Percentiles rank a stretch among this genome's conserved stretches.
phyloP scores from a whole-genome alignment of 495 filamentous ascomycete species.

The Pseudevernia furfuracea region DNA sequence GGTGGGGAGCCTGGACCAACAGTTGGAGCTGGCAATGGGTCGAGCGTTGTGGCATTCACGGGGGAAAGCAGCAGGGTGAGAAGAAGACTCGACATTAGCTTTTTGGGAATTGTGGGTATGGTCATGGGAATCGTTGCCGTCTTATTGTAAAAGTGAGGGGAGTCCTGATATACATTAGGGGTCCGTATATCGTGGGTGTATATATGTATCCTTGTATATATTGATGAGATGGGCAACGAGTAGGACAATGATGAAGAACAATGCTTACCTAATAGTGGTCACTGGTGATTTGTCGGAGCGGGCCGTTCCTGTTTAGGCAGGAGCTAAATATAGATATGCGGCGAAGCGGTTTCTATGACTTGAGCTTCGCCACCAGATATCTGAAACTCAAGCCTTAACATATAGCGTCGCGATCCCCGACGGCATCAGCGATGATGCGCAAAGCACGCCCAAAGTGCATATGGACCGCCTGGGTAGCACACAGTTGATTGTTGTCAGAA shows the following conservation, averaged over 20 bases:
- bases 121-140: neutral
- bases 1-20: neutral
- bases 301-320: neutral
- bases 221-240: neutral
- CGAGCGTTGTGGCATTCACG: neutral
- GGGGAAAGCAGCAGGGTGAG: neutral
- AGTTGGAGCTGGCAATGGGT: neutral
- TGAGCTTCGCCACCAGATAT: neutral
- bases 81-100: neutral
- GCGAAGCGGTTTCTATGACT: neutral
- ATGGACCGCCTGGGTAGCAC: neutral
- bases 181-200: neutral
- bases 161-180: neutral
- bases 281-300: slow-evolving; percentile 1
- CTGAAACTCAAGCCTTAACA: neutral
- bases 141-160: neutral
- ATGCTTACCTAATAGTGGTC: too few species aligned
- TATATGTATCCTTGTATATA: neutral
- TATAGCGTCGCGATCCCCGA: neutral
- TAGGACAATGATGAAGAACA: too few species aligned
- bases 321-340: neutral
- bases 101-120: neutral
- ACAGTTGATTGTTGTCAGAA: neutral
- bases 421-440: neutral
- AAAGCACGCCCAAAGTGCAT: neutral